Conservation (phyloP, 2,329 filamentous ascomycete species). For the Botrytis porri region DNA sequence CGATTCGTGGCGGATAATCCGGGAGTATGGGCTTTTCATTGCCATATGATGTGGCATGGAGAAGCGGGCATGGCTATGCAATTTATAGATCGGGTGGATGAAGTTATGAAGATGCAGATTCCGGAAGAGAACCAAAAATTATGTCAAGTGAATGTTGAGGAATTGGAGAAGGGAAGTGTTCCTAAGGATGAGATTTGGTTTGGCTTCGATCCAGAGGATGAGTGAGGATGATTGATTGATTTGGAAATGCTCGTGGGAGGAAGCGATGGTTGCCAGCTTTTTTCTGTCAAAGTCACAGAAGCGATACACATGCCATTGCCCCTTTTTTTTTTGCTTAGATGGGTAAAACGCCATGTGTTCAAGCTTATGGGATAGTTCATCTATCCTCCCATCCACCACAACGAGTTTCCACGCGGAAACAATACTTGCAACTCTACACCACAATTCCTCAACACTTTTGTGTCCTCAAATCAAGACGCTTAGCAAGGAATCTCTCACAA, state of each 20-base stretch:
- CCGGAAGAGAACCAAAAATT: constrained; percentile 46
- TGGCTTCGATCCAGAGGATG: constrained; percentile 30
- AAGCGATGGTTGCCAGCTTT: rapidly evolving
- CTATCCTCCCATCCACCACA: background rate
- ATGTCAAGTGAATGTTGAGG: constrained; percentile 44
- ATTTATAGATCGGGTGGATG: constrained; percentile 50
- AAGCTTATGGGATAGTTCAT: rapidly evolving
- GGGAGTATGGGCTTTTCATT: constrained; percentile 57
- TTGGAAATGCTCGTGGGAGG: background rate
- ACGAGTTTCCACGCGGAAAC: background rate
- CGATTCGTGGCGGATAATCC: constrained; percentile 56
- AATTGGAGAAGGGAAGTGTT: constrained; percentile 47
- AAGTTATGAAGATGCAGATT: constrained; percentile 43
- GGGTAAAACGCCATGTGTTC: background rate
- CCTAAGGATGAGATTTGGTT: constrained; percentile 50
- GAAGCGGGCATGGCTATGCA: constrained; percentile 60
- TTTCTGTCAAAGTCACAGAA: background rate
- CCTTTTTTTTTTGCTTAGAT: rapidly evolving
- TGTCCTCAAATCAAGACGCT: background rate
- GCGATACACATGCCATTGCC: background rate
- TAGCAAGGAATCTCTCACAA: background rate
- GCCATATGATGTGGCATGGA: constrained; percentile 57
- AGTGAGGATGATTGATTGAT: background rate
- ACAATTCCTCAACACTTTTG: background rate
- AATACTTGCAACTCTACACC: background rate